These are phyloP conservation scores for Calonectria pseudoreteaudii DNA, from an alignment of 2,329 filamentous ascomycete species.

Conservation along the genomic window DNA sequence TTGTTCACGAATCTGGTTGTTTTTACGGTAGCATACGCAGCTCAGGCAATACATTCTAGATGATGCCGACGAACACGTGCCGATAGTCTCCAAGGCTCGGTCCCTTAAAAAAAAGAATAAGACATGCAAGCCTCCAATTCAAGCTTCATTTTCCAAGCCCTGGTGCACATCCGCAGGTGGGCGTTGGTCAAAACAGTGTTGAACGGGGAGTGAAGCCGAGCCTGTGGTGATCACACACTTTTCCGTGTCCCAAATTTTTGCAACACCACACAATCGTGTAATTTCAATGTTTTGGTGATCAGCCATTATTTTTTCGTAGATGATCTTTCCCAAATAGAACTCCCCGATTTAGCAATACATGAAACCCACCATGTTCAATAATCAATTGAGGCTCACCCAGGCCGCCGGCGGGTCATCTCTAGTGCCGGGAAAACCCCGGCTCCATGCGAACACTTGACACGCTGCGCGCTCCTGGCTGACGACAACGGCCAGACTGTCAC, in stretches of 20 bases:
- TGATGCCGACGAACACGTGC: conserved; percentile 47
- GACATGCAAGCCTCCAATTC: conserved; percentile 35
- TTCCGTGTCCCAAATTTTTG: not conserved
- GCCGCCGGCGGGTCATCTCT: conserved; percentile 1
- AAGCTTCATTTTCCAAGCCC: not conserved
- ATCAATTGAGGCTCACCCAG: conserved; percentile 11
- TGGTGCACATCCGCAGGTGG: not conserved
- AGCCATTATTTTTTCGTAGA: not conserved
- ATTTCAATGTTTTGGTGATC: not conserved
- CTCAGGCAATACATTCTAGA: conserved; percentile 53
- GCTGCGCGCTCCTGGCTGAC: conserved; percentile 45
- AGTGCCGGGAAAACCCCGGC: conserved; percentile 41
- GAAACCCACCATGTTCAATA: not conserved
- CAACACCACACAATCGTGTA: not conserved
- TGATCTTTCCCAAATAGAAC: not conserved
- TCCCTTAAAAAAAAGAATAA: conserved; percentile 23
- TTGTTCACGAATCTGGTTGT: conserved; percentile 53
- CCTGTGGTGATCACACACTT: not conserved
- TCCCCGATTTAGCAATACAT: not conserved
- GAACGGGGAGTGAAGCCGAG: not conserved
- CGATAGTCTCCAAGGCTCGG: conserved; percentile 30
- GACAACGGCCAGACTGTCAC: conserved; percentile 48
- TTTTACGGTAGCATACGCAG: conserved; percentile 56
- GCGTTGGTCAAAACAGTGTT: not conserved
- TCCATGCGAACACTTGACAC: conserved; percentile 27